Evolutionary conservation across 75 land plant species (phyloP), one percentile per base, ranked within the genome.

Genomic region (Pinus taeda): DNA sequence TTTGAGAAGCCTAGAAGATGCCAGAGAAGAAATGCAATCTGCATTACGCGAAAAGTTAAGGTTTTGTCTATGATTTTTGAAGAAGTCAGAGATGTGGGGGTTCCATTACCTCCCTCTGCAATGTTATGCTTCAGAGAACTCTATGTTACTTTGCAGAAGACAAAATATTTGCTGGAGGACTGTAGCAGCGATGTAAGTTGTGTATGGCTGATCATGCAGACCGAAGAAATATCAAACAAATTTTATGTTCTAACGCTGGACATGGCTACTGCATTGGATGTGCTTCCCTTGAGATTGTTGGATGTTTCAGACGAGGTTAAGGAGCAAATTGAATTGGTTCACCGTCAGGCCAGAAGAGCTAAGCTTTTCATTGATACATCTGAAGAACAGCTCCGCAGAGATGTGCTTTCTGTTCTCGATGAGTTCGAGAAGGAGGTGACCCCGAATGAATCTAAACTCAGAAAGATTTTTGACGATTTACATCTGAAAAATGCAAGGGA

Each of bases 51-150:
- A 8, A 76, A 82, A 17, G 74, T 84, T 58, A 79, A 74, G 60
- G 61, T 90, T 18, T 81, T 95, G 67, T 80, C 81, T 3, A 55
- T 83, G 4, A 79, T 93, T 62, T 82, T 95, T 66, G 88, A 91
- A 74, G 94, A 95, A 57, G 67, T 93, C 49, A 75, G 75, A 3
- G 93, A 83, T 45, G 9, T 21, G 60, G 21, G 39, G 36, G 63
- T 81, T 17, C 49, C 45, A 9, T 67, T 86, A 18, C 83, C 92
- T 21, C 77, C 76, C 49, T 87, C 90, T 3, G 85, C 79, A 18
- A 59, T 79, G 24, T 64, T 89, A n/a, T 63, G 81, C 66, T 82
- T 96, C 74, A 83, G 90, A 18, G 95, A 96, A 75, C 86, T 96
- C 37, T 83, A 90, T 74, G 36, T 86, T 42, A 21, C 81, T 15